Base-by-base conservation (phyloP, 2,329 filamentous ascomycete genomes). In the Talaromyces islandicus region DNA sequence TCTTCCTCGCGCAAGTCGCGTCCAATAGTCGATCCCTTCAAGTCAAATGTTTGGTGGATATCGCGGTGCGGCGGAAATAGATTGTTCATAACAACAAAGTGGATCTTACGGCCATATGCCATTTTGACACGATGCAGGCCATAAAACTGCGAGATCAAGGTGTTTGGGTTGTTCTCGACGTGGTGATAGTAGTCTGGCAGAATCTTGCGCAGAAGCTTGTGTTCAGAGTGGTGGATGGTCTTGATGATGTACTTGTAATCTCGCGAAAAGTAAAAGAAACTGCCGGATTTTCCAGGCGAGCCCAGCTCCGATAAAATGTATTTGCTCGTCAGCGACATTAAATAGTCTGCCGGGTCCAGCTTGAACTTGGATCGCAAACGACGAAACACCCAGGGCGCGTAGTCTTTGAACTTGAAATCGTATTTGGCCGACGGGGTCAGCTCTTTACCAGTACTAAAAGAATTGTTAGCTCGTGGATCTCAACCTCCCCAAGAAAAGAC, bases 231-330 rank as follows among this genome's bases (percentile, higher is more conserved):
- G 73, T 99, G 94, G 67, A 99, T 97, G 24, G 94, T 99, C 78
- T 99, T 99, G 84, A 99, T 99, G 77, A 99, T 99, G 78, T 99
- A 99, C 78, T 97, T 97, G 83, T 99, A 99, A 77, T 99, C 94
- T 69, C 94, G 85, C 54, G 94, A 97, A 78, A 97, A 99, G 81
- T 99, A 99, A 79, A 99, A 99, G 80, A 99, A 99, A 75, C 92
- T 97, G 65, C 94, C 94, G 74, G 92, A 97, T 81, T 99, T 99
- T 62, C 94, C 94, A 1, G 94, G 94, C 4, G 94, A 97, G 38
- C 94, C 94, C 61, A 99, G 84, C 75, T 99, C 94, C 5, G 94
- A 97, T 65, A 99, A 83, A 59, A 99, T 97, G 76, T 99, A 99
- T 78, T 99, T 99, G 75, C 92, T 94, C 14, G 94, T 97, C 70